Conservation (phyloP, 176 grass and related monocot species). For the Avena sativa region DNA sequence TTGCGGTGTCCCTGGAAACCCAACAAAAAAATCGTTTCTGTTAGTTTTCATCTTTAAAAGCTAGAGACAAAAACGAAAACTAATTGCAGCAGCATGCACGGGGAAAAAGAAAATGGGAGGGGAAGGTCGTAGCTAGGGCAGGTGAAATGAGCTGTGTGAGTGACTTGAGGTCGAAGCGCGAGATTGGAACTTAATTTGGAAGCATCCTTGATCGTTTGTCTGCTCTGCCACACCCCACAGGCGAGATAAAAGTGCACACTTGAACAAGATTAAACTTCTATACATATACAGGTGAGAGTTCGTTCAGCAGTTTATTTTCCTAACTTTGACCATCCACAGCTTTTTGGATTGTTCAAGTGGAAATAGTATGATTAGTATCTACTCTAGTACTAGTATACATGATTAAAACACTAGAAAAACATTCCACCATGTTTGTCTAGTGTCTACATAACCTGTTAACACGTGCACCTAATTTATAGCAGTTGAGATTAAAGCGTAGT, state of each 20-base stretch:
- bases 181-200: neutral
- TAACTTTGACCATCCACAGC: neutral
- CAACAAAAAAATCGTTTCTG: neutral
- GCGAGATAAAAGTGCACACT: neutral
- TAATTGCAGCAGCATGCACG: too few species aligned
- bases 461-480: too few species aligned
- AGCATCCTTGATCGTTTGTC: constrained; percentile 6
- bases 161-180: neutral
- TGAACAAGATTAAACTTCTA: neutral
- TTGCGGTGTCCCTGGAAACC: constrained; percentile 48
- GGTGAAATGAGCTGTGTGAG: constrained; percentile 22
- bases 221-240: neutral
- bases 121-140: constrained; percentile 30
- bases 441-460: too few species aligned
- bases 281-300: neutral
- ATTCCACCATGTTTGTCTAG: too few species aligned
- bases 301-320: neutral
- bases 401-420: too few species aligned
- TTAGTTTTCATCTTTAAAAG: neutral
- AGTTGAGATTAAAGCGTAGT: too few species aligned
- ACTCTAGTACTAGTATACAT: too few species aligned
- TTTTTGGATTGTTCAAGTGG: neutral
- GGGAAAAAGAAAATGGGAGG: neutral
- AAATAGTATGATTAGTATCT: neutral
- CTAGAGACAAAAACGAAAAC: neutral